Evolutionary conservation across 441 rosid species (phyloP), one percentile per base, ranked within the genome.

Genomic region (Gossypium lobatum): DNA sequence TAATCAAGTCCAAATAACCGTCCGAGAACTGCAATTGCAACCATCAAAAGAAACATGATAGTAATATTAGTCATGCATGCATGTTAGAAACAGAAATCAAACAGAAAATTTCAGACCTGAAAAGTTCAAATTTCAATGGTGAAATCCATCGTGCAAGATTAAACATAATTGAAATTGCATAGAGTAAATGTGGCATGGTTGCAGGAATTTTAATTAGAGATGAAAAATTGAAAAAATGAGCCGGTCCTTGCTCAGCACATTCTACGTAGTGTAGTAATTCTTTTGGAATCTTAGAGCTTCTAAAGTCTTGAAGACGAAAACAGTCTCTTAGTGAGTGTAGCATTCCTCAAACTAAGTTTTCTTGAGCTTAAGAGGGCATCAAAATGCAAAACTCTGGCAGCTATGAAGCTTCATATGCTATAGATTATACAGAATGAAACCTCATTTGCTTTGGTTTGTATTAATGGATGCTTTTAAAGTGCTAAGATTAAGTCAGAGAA

Each of bases 1-100:
- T 74, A 58, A 94, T 85, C 84, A 94, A 77, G 81, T 94, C 98
- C 83, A 92, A 78, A 84, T 73, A 92, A 55, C 97, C 98, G 73
- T 94, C 97, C 42, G 94, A 88, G 80, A 94, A 91, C 97, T 94
- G 86, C 78, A 80, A 46, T 71, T 55, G 20, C 66, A 59, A 60
- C 37, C 61, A 77, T 42, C 50, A 50, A 75, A 58, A 62, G 25
- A 64, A 37, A 57, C 21, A 34, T 18, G 21, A 70, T 1, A 34
- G 52, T 28, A 52, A 50, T 28, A 34, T 53, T 68, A 28, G 45
- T 72, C 61, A 48, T 6, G 39, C 39, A 34, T 77, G n/a, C 26
- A 31, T 6, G 21, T 39, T 58, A 64, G 11, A 7, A 71, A 28
- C 71, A 78, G 21, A 17, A 25, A 72, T 20, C 42, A 62, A 67